phyloP scores from a whole-genome alignment of 2,329 filamentous ascomycete species.

The Nothomitra cinnamomea region DNA sequence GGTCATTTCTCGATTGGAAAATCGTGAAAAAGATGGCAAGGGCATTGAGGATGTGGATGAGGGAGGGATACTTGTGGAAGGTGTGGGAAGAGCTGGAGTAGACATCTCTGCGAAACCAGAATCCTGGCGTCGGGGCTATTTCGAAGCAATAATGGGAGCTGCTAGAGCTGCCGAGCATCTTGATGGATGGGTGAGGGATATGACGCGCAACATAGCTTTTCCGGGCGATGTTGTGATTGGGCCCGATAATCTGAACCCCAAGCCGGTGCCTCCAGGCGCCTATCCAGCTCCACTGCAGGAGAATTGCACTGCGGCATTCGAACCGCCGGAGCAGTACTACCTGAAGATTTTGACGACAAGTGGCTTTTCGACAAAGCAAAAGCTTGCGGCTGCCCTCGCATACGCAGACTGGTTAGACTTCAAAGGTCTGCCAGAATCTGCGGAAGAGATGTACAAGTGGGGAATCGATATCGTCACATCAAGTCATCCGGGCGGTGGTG shows the following conservation, averaged over 20 bases:
- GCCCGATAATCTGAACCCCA: constrained; percentile 67
- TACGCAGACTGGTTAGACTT: constrained; percentile 77
- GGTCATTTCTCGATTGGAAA: constrained; percentile 50
- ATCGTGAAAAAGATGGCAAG: constrained; percentile 48
- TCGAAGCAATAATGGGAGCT: constrained; percentile 60
- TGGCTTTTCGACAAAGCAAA: constrained; percentile 65
- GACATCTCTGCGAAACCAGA: constrained; percentile 64
- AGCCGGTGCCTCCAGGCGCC: constrained; percentile 49
- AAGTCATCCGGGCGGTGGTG: constrained; percentile 27
- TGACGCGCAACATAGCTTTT: constrained; percentile 46
- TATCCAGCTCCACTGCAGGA: constrained; percentile 52
- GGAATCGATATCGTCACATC: constrained; percentile 57
- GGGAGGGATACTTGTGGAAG: constrained; percentile 36
- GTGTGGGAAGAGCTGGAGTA: constrained; percentile 38
- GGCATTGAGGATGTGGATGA: constrained; percentile 41
- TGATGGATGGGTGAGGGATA: constrained; percentile 63
- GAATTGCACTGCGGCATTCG: constrained; percentile 53
- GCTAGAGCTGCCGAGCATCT: constrained; percentile 65
- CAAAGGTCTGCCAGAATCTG: constrained; percentile 47
- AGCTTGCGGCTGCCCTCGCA: constrained; percentile 62
- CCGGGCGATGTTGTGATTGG: constrained; percentile 59
- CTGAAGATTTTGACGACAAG: constrained; percentile 63
- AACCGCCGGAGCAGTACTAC: constrained; percentile 60
- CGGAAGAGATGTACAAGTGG: constrained; percentile 56
- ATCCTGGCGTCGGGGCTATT: constrained; percentile 75